Evolutionary conservation across 129 eudicot genomes (phyloP), one percentile per base, ranked within the genome.

Genomic region (Gnaphalium uliginosum): DNA sequence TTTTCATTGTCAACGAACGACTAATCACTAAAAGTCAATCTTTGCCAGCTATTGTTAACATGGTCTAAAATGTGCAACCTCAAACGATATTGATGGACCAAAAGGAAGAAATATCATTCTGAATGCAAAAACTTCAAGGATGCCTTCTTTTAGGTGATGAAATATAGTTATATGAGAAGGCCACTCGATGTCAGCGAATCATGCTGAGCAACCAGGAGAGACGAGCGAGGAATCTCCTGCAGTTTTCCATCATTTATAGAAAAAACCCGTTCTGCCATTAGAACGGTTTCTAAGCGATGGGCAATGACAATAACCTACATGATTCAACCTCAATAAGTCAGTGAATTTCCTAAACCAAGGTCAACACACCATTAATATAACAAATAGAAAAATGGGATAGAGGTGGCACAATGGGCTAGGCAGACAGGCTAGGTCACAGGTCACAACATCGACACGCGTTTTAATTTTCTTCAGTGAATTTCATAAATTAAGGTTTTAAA

Each of bases 241-340:
- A 91, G 78, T 66, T 85, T 84, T 43, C 99, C 99, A 63, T 79
- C 85, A 15, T 74, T 87, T 27, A 95, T 68, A 57, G 74, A 85
- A 72, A 89, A 85, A 70, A 95, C 83, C 62, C 94, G 78, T 74
- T 91, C 87, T 0, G 99, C 97, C 97, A 91, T 91, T 37, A 89
- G 73, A 75, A 91, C 97, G 2, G 99, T 95, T 79, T 95, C 97
- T 83, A 95, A 66, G 37, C 97, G 91, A 82, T 95, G 99, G 23
- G 99, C 94, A 68, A 95, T 91, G 37, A 89, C 91, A 72, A 95
- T 67, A 50, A 95, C 97, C 99, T 94, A 81, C 86, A 77, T 1
- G n/a, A 58, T 35, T 41, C 62, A 71, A 22, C 80, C 56, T 22
- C 48, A 81, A 51, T 25, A 19, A 68, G 22, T 54, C 46, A 70